Base-by-base conservation (phyloP, 192 early-diverging fungal species). In the Coemansia sp. region DNA sequence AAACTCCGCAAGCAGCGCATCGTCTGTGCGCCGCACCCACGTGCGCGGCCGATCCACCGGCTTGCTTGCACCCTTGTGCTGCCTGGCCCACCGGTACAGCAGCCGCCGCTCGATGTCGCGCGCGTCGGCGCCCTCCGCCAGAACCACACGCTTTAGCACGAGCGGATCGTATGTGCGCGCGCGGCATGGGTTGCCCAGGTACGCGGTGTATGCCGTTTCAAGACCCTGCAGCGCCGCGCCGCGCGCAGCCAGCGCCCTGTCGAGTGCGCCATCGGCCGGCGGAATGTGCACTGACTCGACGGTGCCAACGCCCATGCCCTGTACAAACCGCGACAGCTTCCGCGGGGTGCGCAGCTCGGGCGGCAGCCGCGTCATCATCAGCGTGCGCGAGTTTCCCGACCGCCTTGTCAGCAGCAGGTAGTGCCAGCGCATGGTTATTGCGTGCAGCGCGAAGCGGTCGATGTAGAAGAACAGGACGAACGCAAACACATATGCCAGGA, bases 281-380 rank as follows among this genome's bases (percentile, higher is more conserved):
- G 86, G 79, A 33, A 91, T 81, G 43, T 88, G 83, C 8, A 87
- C 88, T 11, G 76, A 79, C 61, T 91, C 88, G 7, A 92, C 87
- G 5, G 56, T 49, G 40, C 91, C 91, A 9, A 85, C 65, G 1
- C 82, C 83, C 45, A 92, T 68, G 0, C 75, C 76, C 13, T 83
- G 78, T 41, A 89, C 85, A 62, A 87, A 92, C 4, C 85, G 76
- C 25, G 82, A 69, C 32, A 92, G 71, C 15, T 59, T 67, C 10
- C 50, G 22, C 48, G 87, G 83, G 1, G 74, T 65, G 49, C 88
- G 83, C 29, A 90, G 69, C n/a, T 84, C 70, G 4, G 82, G 62
- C 20, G 91, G 91, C 52, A 92, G 63, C 14, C 86, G 86, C 10
- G 86, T 85, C 5, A 90, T 78, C 84, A 92, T 85, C 33, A 92